phyloP scores from a whole-genome alignment of 306 rosid genomes.

The Vigna angularis region DNA sequence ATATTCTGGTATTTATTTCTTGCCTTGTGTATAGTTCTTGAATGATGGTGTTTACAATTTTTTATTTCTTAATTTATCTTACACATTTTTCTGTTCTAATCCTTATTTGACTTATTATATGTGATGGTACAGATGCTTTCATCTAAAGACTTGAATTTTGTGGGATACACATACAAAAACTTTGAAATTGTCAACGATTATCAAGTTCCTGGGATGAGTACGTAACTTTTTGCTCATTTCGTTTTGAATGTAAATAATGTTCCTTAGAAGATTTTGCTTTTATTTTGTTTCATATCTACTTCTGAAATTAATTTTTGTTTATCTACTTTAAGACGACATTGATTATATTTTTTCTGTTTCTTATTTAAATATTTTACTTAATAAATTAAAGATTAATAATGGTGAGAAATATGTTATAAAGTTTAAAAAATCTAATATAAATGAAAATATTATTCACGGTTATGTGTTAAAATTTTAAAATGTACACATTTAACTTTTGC shows the following conservation, averaged over 20 bases:
- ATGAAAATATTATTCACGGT: no score
- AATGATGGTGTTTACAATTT: not conserved
- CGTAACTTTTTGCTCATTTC: slow-evolving; percentile 25
- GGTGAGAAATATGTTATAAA: not conserved
- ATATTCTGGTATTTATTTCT: not conserved
- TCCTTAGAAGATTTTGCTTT: not conserved
- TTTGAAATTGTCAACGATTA: slow-evolving; percentile 95
- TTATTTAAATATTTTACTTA: not conserved
- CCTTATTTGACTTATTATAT: slow-evolving; percentile 27
- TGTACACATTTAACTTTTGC: not conserved
- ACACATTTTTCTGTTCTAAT: not conserved
- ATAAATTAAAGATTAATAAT: not conserved
- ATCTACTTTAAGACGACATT: not conserved
- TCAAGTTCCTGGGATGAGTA: slow-evolving; percentile 98
- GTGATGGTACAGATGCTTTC: slow-evolving; percentile 82
- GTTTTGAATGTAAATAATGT: not conserved
- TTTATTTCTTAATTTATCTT: not conserved
- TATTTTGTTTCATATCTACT: not conserved
- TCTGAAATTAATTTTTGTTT: not conserved
- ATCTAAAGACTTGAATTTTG: slow-evolving; percentile 93
- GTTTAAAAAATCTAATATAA: not conserved
- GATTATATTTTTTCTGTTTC: not conserved
- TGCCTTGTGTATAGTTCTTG: not conserved
- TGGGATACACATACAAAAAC: slow-evolving; percentile 95
- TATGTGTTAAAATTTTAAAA: no score